Evolutionary conservation across 2,329 filamentous ascomycete genomes (phyloP), one percentile per base, ranked within the genome.

Genomic region (Camillea tinctor): DNA sequence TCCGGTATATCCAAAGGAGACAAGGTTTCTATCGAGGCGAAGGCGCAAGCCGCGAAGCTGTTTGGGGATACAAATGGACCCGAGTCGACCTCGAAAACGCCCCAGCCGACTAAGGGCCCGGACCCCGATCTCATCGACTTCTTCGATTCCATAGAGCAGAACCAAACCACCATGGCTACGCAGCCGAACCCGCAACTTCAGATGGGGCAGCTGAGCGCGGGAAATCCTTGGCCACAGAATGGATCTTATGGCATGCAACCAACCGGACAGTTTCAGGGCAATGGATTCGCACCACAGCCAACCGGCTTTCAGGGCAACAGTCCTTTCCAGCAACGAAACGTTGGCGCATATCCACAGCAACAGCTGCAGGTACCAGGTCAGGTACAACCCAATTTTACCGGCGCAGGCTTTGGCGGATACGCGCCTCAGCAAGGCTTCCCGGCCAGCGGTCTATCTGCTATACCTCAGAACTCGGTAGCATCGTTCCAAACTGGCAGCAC

Each of bases 111-210:
- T 40, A 92, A 89, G 74, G 87, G 84, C 1, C 87, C 88, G 24
- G 88, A 85, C 67, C 87, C 88, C 24, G 91, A 96, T 79, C 81
- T 96, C 62, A 98, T 96, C 72, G 95, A 94, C 79, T 97, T 96
- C 76, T 97, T 97, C 74, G 94, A 89, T 71, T 93, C 92, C 5
- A 97, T 96, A 69, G 93, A 97, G 71, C 88, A 92, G 72, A 93
- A 93, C 65, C 92, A 95, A 73, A 91, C 91, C 55, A 81, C 88
- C 1, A 85, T 91, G 81, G 81, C 76, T 44, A 72, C 75, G 1
- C 81, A 83, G 64, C 70, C 79, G 19, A 61, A 57, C 56, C 64
- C 64, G 22, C 69, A 69, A 55, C 56, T 57, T 52, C 70, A 71
- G 30, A 61, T 70, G 44, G 61, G 63, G n/a, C 69, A 73, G 53